These are phyloP conservation scores for Reutealis trisperma DNA, from an alignment of 345 rosid genomes.

Conservation along the genomic window DNA sequence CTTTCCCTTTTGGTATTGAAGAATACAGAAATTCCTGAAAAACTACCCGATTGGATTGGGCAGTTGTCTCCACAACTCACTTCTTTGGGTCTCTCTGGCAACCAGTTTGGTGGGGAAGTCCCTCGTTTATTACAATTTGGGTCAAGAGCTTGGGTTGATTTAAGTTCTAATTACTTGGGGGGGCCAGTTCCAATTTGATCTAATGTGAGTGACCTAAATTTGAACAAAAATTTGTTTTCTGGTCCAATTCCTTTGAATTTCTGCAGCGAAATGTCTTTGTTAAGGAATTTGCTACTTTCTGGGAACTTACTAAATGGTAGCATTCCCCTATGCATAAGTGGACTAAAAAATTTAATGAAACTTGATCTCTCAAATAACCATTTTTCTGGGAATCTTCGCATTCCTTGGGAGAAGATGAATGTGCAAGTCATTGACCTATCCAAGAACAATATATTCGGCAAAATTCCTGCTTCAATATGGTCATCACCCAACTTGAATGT, in stretches of 20 bases:
- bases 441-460: background rate
- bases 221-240: slow-evolving; percentile 47
- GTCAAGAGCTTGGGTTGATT: slow-evolving; percentile 17
- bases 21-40: slow-evolving; percentile 14
- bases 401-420: slow-evolving; percentile 15
- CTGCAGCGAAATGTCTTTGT: background rate
- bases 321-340: slow-evolving; percentile 21
- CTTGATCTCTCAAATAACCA: slow-evolving; percentile 31
- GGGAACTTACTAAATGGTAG: slow-evolving; percentile 23
- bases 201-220: slow-evolving; percentile 41
- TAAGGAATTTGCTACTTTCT: slow-evolving; percentile 19
- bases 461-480: slow-evolving; percentile 45
- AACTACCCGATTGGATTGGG: slow-evolving; percentile 20
- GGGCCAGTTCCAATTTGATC: slow-evolving; percentile 58
- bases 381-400: slow-evolving; percentile 35
- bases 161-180: slow-evolving; percentile 43
- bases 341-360: background rate
- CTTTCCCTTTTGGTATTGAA: background rate
- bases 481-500: slow-evolving; percentile 38
- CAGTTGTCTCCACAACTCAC: slow-evolving; percentile 6
- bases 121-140: slow-evolving; percentile 3
- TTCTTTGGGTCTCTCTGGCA: slow-evolving; percentile 11
- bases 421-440: slow-evolving; percentile 36
- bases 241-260: slow-evolving; percentile 27
- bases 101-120: slow-evolving; percentile 17